Base-by-base conservation (phyloP, 192 early-diverging fungal genomes). In the Coemansia sp. region DNA sequence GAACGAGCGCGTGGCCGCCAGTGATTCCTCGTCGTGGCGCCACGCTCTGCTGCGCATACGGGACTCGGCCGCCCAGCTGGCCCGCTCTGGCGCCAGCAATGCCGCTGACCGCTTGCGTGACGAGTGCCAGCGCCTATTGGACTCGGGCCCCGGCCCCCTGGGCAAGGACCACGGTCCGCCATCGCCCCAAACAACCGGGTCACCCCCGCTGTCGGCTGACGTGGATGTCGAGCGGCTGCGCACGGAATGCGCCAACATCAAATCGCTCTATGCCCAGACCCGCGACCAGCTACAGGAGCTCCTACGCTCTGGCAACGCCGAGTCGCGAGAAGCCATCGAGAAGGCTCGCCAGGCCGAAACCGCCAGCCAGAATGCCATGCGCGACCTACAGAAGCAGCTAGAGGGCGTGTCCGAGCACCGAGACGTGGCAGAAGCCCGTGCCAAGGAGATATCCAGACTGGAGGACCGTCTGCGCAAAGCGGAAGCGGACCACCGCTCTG, bases 251-350 rank as follows among this genome's bases (percentile, higher is more conserved):
- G 45, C 68, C 56, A 80, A 80, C 40, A 74, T 74, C 48, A 74
- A 74, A 62, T 80, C 77, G 58, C 66, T 80, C 0, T 80, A 80
- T 33, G 67, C 72, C 3, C 77, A 80, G 73, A 80, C 77, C 0
- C 77, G 77, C 55, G 77, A 80, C 66, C 77, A 80, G 59, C 72
- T 80, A 18, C 77, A 80, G 26, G 77, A 74, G 37, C 69, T 74
- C 33, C 65, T 74, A 5, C 21, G 45, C n/a, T 42, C 55, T 20
- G 69, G 69, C 46, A 68, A 67, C 26, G 57, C 69, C 34, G 74
- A 77, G 3, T 36, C 61, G 20, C 42, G 57, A 9, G 64, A 23
- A 13, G 64, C 50, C 23, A 42, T 48, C 16, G 70, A 70, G 42
- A 55, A 63, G 13, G 67, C 67, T 4, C 36, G 38, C 3, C 21